Evolutionary conservation across 805 yeast genomes (phyloP), one percentile per base, ranked within the genome.

Genomic region (Saccharomycopsis sp.): DNA sequence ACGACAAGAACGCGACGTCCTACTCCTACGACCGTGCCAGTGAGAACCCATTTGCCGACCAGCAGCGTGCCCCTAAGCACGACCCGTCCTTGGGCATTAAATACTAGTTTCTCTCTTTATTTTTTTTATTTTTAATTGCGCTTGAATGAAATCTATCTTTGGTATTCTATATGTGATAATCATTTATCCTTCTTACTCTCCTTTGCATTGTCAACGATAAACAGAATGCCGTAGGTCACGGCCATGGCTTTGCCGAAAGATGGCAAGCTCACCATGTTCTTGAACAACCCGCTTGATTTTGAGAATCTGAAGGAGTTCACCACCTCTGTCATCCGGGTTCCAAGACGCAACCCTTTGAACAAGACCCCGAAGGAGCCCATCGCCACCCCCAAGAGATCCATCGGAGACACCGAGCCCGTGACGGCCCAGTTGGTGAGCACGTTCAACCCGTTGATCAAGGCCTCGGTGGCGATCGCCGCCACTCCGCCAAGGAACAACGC

Each of bases 401-500:
- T 21, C 3, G 39, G 30, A 12, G 19, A 13, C 23, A 43, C 20
- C 2, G 27, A 9, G 6, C 45, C 45, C 3, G 40, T 32, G 13
- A 43, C 30, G 2, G 30, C 30, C 21, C 23, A 30, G 4, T 27
- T 26, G 12, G 38, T 36, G 5, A 43, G 15, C 12, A 36, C 29
- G 17, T 40, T 30, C 7, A 34, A 25, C 8, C 23, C 30, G 6
- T 29, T 37, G n/a, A 43, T 16, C 13, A 36, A 22, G 13, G 30
- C 31, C 20, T 26, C 41, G 13, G 29, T 25, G 22, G 33, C 15
- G 7, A 33, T 35, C 4, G 42, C 42, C 15, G 20, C 41, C 6
- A 33, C 13, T 18, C 38, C 36, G 33, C 38, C 43, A 12, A 42
- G 30, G 12, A 35, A 34, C 23, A 38, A 16, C 16, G 49, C 20